Base-by-base conservation (phyloP, 2,329 filamentous ascomycete genomes). In the Clonostachys byssicola region DNA sequence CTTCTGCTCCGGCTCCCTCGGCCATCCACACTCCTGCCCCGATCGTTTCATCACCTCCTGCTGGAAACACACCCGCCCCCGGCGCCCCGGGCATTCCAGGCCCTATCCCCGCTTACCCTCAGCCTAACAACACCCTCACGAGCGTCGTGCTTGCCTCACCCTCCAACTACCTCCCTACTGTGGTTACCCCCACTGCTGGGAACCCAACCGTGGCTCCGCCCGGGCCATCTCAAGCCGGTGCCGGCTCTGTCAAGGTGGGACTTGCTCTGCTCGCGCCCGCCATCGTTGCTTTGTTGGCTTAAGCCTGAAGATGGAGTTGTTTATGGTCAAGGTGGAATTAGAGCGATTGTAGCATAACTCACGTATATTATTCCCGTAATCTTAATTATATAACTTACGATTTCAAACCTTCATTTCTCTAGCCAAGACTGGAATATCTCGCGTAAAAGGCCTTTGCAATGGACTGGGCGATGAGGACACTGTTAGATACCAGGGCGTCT, bases 171-270 rank as follows among this genome's bases (percentile, higher is more conserved):
- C 17, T n/a, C n/a, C 41, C 47, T 43, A 44, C 47, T 20, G 34
- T 40, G 10, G 23, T 39, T 34, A 36, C 44, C 42, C 35, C 46
- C 40, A 39, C 49, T 23, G 17, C 46, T 23, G 41, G 18, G 30
- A 45, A 42, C 18, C 30, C 49, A 35, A 36, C 16, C 38, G 40
- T 16, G 39, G 42, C 40, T 13, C 47, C 45, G 23, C 39, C 43
- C 30, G 16, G 23, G 23, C 42, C 44, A 40, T 42, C 50, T 34
- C 35, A 34, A 14, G 50, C 42, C 30, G 50, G 45, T 17, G 50
- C 50, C 34, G 47, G 43, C 34, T 47, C 47, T 17, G 10, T 52
- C 47, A 52, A 47, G 44, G 45, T 52, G 18, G 50, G 50, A 18
- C 36, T 52, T 18, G 47, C 47, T 41, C 20, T 49, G 40, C 43